Conservation (phyloP, 2,329 filamentous ascomycete genomes). For the Remersonia thermophila region DNA sequence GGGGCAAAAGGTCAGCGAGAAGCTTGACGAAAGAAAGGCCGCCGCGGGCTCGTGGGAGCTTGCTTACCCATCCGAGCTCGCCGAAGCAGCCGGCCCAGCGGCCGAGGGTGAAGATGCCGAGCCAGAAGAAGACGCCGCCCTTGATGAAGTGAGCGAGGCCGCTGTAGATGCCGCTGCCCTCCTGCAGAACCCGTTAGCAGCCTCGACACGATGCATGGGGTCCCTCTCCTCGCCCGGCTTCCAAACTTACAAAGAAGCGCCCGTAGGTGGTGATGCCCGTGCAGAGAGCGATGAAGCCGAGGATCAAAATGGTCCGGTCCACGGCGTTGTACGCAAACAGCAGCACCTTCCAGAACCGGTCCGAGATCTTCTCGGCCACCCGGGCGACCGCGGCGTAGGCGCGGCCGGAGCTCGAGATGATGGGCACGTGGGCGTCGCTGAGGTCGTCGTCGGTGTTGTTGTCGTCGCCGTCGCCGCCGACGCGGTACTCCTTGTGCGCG, state of each 20-base stretch:
- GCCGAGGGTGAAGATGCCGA: conserved; percentile 74
- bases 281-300: conserved; percentile 62
- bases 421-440: conserved; percentile 25
- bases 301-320: conserved; percentile 63
- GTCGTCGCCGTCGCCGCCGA: conserved; percentile 26
- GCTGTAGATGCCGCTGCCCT: conserved; percentile 59
- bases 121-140: conserved; percentile 89
- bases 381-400: conserved; percentile 40
- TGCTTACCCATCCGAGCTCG: conserved; percentile 67
- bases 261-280: conserved; percentile 67
- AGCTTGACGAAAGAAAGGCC: too few relatives aligned
- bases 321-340: conserved; percentile 52
- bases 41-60: too few relatives aligned
- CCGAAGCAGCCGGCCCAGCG: conserved; percentile 85
- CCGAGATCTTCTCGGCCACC: conserved; percentile 43
- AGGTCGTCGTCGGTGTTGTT: conserved; percentile 34
- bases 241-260: conserved; percentile 64
- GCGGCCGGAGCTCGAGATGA: conserved; percentile 32
- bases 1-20: conserved; percentile 4
- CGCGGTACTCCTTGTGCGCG: conserved; percentile 34
- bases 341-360: conserved; percentile 44
- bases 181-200: conserved; percentile 32
- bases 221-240: neutral
- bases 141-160: conserved; percentile 91
- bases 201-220: too few relatives aligned